These are phyloP conservation scores for Candida arabinofermentans DNA, from an alignment of 805 yeast genomes.

Conservation along the genomic window DNA sequence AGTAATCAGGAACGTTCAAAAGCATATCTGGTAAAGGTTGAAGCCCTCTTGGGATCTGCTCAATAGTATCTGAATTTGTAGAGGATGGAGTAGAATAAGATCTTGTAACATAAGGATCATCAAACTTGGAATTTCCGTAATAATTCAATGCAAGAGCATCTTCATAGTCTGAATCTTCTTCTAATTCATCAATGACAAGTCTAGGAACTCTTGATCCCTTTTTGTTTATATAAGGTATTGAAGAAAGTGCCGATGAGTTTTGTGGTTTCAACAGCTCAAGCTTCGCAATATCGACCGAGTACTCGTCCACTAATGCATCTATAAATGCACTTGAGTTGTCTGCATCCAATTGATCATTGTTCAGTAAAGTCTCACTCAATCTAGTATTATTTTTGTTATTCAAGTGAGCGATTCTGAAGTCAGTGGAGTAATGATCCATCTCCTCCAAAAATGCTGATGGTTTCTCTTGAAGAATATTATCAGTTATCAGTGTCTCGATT, in stretches of 20 bases:
- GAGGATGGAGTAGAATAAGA: slow-evolving; percentile 14
- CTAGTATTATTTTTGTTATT: not conserved
- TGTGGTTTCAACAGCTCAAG: slow-evolving; percentile 24
- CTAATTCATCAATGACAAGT: not conserved
- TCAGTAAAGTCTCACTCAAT: no score
- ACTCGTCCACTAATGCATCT: slow-evolving; percentile 26
- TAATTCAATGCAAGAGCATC: slow-evolving; percentile 1
- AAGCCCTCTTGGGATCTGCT: slow-evolving; percentile 32
- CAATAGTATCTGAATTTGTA: slow-evolving; percentile 16
- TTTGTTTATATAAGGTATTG: slow-evolving; percentile 14
- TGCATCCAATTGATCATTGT: not conserved
- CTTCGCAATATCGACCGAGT: slow-evolving; percentile 35
- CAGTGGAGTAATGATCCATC: slow-evolving; percentile 4
- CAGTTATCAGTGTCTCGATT: slow-evolving; percentile 16
- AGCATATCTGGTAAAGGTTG: slow-evolving; percentile 60
- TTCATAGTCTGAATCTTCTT: slow-evolving; percentile 11
- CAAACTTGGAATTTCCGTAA: not conserved
- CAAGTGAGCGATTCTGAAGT: not conserved
- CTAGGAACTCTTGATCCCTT: not conserved
- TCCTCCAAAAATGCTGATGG: slow-evolving; percentile 21
- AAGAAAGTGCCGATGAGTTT: slow-evolving; percentile 2
- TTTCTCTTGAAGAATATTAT: slow-evolving; percentile 11
- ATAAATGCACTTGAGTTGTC: not conserved
- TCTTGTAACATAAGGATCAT: not conserved
- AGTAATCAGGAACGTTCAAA: slow-evolving; percentile 53